A percentile compares a stretch with the other conserved stretches of the same genome.
Conservation (phyloP, 345 rosid genomes). For the Populus ilicifolia region DNA sequence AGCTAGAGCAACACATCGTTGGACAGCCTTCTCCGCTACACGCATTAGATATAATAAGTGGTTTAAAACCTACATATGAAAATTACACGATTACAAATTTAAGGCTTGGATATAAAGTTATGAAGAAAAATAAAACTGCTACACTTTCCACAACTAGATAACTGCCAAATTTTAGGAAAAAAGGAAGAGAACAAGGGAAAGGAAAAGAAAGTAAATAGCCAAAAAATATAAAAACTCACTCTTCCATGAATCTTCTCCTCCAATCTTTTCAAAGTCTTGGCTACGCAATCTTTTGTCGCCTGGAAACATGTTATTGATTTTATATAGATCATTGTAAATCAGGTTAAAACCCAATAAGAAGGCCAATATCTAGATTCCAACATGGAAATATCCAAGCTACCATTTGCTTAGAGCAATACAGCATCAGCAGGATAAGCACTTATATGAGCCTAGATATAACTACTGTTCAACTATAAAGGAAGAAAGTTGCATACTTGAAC, state of each 20-base stretch:
- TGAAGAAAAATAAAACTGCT: background rate
- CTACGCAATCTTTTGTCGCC: conserved; percentile 99
- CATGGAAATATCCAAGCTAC: background rate
- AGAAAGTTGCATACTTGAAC: conserved; percentile 61
- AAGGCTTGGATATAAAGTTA: conserved; percentile 4
- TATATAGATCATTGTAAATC: background rate
- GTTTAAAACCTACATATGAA: conserved; percentile 63
- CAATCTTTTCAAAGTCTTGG: conserved; percentile 89
- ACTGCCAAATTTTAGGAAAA: background rate
- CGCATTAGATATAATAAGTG: conserved; percentile 88
- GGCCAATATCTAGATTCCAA: conserved; percentile 9
- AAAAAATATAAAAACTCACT: conserved; percentile 43
- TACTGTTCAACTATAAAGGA: background rate
- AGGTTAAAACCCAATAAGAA: conserved; percentile 14
- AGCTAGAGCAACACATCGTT: conserved; percentile 83
- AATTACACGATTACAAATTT: conserved; percentile 14
- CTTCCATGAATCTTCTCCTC: conserved; percentile 97
- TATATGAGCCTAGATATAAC: background rate
- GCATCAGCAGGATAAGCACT: background rate
- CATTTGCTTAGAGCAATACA: background rate
- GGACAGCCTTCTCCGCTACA: conserved; percentile 74
- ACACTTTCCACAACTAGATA: background rate
- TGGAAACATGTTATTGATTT: conserved; percentile 28
- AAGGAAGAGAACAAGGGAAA: conserved; percentile 1
- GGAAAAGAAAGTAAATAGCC: background rate